Evolutionary conservation across 805 yeast species (phyloP).

Genomic region (Candida oleophila): DNA sequence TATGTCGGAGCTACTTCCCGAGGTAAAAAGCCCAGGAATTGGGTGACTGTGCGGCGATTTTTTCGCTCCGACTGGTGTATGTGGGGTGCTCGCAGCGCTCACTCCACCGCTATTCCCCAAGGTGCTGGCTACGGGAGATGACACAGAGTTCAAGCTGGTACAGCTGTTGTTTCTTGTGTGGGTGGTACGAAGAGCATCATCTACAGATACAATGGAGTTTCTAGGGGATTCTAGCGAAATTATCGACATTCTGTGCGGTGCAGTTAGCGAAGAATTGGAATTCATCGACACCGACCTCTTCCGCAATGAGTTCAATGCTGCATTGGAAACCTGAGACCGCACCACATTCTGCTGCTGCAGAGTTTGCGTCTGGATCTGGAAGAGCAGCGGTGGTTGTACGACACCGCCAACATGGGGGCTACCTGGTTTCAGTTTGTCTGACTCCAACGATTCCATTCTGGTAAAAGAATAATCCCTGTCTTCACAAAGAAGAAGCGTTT

Average conservation of each 20-base stretch:
- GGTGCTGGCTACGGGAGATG: conserved; percentile 8
- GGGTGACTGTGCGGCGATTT: background rate
- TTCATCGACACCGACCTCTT: conserved; percentile 1
- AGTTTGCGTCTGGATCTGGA: background rate
- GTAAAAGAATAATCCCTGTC: background rate
- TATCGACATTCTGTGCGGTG: conserved; percentile 4
- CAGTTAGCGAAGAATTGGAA: background rate
- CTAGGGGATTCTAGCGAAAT: conserved; percentile 21
- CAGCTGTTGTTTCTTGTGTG: conserved; percentile 33
- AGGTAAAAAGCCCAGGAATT: background rate
- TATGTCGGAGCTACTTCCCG: background rate
- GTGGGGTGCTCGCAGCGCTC: background rate
- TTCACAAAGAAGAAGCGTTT: background rate
- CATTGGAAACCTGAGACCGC: background rate
- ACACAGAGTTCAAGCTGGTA: conserved; percentile 19
- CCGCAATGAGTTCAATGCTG: background rate
- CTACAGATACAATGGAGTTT: conserved; percentile 40
- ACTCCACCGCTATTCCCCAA: background rate
- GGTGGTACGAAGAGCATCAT: conserved; percentile 27
- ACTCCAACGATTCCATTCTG: conserved; percentile 4
- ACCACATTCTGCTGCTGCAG: background rate
- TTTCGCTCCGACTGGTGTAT: conserved; percentile 4
- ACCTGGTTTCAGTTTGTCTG: conserved; percentile 3
- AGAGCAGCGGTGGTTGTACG: background rate
- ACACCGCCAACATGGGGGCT: conserved; percentile 1